Base-by-base conservation (phyloP, 1,284 basidiomycete species). In the Puccinia hordei region DNA sequence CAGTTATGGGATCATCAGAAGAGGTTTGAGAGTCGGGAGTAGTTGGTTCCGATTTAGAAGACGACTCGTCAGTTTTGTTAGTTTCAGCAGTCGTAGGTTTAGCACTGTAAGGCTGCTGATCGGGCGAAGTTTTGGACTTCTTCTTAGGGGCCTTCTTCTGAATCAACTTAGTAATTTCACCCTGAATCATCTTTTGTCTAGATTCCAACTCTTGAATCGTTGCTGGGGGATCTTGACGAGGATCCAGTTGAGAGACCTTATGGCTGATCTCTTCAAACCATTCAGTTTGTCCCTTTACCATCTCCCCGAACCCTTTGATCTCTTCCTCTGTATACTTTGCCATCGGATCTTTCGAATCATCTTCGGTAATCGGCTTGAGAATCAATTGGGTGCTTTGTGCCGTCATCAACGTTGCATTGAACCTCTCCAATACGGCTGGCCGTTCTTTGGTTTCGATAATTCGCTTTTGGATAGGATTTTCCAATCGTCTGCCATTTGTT, bases 361-460 rank as follows among this genome's bases (percentile, higher is more conserved):
- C 87, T 81, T 86, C 83, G 83, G 88, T 95, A 82, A 89, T 85
- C 9, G 88, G 87, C 19, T 95, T 95, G 81, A 94, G 92, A 63
- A 63, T 30, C 0, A 88, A 87, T 53, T 97, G 88, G 90, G 98
- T 98, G 27, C 91, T 85, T 17, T 91, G 89, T 3, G 92, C 87
- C 9, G 87, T 85, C 38, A 85, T 84, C 83, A 90, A 87, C 10
- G 88, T 88, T 88, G 92, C 87, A 90, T 93, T 85, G 90, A 91
- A 83, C 88, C 91, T 85, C 87, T 89, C 82, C 61, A 89, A 83
- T 0, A 88, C 86, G 88, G 91, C 89, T 88, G 92, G 83, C 6
- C 89, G 87, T 24, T 90, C 90, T 83, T 92, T 90, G 77, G 92
- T 91, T 86, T 99, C 95, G 85, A 90, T 89, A 86, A 95, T 93